A percentile compares a stretch with the other conserved stretches of the same genome.
phyloP scores from a whole-genome alignment of 225 moss, liverwort and hornwort species.

The Marchantia polymorpha region DNA sequence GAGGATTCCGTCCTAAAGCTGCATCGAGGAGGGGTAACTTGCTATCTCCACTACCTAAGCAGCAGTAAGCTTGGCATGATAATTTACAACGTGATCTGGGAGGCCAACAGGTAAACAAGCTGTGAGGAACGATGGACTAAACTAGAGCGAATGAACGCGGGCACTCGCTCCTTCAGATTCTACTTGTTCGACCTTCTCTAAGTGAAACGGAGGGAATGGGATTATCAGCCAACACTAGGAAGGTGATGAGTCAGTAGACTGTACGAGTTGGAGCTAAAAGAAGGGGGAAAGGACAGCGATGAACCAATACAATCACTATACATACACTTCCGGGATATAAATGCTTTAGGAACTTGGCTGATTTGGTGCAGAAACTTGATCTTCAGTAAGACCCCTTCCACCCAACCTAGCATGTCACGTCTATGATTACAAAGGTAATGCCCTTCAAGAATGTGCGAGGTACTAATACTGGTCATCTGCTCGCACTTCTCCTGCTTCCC shows the following conservation, averaged over 20 bases:
- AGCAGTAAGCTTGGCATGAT: not conserved
- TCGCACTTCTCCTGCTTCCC: conserved; percentile 48
- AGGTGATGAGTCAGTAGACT: conserved; percentile 17
- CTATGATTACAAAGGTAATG: conserved; percentile 33
- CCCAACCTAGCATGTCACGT: conserved; percentile 6
- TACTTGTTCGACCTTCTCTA: not conserved
- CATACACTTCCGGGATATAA: conserved; percentile 27
- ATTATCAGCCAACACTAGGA: not conserved
- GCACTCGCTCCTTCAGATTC: not conserved
- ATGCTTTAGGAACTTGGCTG: conserved; percentile 13
- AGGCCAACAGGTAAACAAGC: not conserved
- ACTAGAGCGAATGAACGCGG: not conserved
- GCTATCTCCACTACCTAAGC: conserved; percentile 1
- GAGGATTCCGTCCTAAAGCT: not conserved
- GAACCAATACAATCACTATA: conserved; percentile 41
- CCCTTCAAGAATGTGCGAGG: conserved; percentile 7
- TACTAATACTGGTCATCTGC: conserved; percentile 28
- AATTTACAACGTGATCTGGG: not conserved
- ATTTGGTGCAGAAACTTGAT: conserved; percentile 10
- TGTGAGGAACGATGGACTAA: not conserved
- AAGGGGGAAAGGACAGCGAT: conserved; percentile 3
- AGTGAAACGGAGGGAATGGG: not conserved
- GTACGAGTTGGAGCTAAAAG: conserved; percentile 9
- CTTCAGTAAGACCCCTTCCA: conserved; percentile 8
- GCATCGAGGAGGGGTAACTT: not conserved